Conservation (phyloP, 148 eudicot genomes). For the Gaultheria prostrata region DNA sequence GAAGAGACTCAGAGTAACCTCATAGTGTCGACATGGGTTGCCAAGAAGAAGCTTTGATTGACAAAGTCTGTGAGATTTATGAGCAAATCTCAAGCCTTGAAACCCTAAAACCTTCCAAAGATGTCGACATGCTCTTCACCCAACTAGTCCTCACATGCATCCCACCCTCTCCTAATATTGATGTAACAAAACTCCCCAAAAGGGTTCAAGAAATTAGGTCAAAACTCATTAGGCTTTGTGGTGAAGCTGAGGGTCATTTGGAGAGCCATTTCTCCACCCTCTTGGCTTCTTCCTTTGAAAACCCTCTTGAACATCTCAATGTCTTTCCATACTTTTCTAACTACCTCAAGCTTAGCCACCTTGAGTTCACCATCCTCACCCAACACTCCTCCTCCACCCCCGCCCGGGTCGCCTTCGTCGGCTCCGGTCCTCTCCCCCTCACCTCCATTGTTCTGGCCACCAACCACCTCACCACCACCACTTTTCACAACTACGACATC, state of each 20-base stretch:
- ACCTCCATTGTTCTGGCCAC: constrained; percentile 77
- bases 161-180: constrained; percentile 73
- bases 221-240: constrained; percentile 66
- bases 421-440: constrained; percentile 92
- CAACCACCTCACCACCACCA: constrained; percentile 50
- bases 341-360: constrained; percentile 65
- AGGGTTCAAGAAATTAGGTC: constrained; percentile 62
- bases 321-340: constrained; percentile 75
- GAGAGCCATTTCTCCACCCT: constrained; percentile 72
- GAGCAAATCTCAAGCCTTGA: constrained; percentile 47
- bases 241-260: constrained; percentile 73
- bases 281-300: constrained; percentile 38
- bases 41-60: constrained; percentile 41
- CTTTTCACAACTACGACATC: constrained; percentile 82
- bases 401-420: constrained; percentile 59
- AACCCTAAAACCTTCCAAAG: constrained; percentile 50
- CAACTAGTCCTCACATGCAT: constrained; percentile 64
- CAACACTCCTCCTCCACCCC: constrained; percentile 37
- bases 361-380: constrained; percentile 58
- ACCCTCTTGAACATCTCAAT: constrained; percentile 64
- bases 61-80: constrained; percentile 38
- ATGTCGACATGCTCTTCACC: constrained; percentile 61
- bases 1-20: not conserved
- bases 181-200: constrained; percentile 52
- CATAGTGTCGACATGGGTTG: constrained; percentile 48